A percentile compares a stretch with the other conserved stretches of the same genome.
phyloP scores from a whole-genome alignment of 805 yeast genomes.

The Yamadazyma nakazawae region DNA sequence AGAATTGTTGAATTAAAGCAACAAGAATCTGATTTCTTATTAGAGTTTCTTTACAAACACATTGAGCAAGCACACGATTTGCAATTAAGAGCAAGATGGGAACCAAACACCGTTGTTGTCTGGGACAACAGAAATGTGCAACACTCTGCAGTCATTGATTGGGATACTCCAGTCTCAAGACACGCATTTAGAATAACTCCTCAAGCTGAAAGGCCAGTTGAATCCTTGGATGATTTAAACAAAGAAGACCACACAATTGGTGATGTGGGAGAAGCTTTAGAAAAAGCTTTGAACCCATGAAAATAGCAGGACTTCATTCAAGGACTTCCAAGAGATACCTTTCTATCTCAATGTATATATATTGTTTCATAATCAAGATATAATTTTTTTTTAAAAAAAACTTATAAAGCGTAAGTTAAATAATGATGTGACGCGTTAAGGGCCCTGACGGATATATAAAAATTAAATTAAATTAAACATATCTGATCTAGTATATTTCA shows the following conservation, averaged over 20 bases:
- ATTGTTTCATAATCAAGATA: not conserved
- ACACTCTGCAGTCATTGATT: constrained; percentile 36
- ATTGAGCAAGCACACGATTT: constrained; percentile 33
- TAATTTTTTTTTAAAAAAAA: not conserved
- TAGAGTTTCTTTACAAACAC: constrained; percentile 30
- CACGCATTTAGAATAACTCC: constrained; percentile 37
- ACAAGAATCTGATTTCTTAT: constrained; percentile 31
- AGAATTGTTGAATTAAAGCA: constrained; percentile 33
- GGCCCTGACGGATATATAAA: too few species aligned
- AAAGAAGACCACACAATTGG: constrained; percentile 23
- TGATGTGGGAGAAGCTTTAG: constrained; percentile 28
- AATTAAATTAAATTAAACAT: too few species aligned
- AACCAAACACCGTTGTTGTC: constrained; percentile 32
- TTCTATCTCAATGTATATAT: not conserved
- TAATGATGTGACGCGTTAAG: too few species aligned
- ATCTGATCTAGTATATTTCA: too few species aligned
- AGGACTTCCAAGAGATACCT: not conserved
- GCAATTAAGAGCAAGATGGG: constrained; percentile 37
- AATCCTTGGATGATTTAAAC: constrained; percentile 28
- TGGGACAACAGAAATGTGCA: constrained; percentile 35
- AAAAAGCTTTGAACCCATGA: constrained; percentile 7
- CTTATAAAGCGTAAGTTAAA: not conserved
- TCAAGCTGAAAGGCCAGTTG: constrained; percentile 39
- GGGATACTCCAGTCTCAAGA: constrained; percentile 33
- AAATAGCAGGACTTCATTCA: not conserved